Base-by-base conservation (phyloP, 2,329 filamentous ascomycete genomes). In the Aspergillus neotritici region DNA sequence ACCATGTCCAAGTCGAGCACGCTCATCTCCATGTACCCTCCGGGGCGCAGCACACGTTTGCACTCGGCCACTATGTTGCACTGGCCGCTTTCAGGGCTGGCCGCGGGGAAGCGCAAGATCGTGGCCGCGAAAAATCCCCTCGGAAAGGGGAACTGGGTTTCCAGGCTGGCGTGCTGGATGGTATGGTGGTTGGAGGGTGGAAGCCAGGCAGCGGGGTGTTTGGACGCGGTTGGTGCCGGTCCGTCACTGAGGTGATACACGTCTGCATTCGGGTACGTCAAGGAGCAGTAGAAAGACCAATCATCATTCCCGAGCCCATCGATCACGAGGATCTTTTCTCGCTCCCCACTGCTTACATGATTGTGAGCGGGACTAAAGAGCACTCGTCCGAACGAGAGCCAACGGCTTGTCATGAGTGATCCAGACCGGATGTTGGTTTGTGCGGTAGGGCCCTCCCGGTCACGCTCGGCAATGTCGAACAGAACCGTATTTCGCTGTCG, bases 241-340 rank as follows among this genome's bases (percentile, higher is more conserved):
- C 64, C 63, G 25, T 63, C 56, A 21, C 58, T 65, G 28, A 75
- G 55, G 40, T 65, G 70, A 52, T 74, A 72, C 3, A 75, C 63
- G 15, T 65, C 64, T 0, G 70, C 69, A 43, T 64, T 62, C 5
- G 69, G 67, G 41, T 74, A 74, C 2, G 70, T 72, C 37, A 74
- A 57, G 11, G 72, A 69, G 52, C 72, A 74, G 50, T 75, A 74
- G 50, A 72, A 74, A 7, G 72, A 74, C 72, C 72, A 75, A 45
- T 75, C 72, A 41, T 73, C 70, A 41, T 73, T 74, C n/a, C 70
- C 71, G 13, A 75, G 58, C 10, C 72, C 72, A 48, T 75, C 72
- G 35, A 75, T 66, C 16, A 75, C 69, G 29, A 75, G 62, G 14
- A 74, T 70, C 34, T 69, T 64, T 15, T 67, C 64, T 40, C 70